These are phyloP conservation scores for Phytophthora hibernalis DNA, from an alignment of 352 stramenopile genomes.

Conservation along the genomic window DNA sequence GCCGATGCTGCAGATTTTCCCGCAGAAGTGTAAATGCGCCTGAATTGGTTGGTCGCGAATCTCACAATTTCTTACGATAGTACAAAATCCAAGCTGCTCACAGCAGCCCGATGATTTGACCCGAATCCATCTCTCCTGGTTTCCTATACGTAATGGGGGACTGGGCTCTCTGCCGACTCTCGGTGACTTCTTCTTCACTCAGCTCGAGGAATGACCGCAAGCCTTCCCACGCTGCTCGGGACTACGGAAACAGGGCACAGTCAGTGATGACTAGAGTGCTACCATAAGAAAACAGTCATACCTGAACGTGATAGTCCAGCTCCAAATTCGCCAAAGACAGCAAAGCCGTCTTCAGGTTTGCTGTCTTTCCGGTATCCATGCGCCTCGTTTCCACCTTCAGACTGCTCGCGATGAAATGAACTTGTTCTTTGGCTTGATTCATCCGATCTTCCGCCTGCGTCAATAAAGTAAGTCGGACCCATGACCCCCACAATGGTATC, in stretches of 20 bases:
- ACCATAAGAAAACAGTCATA: slow-evolving; percentile 22
- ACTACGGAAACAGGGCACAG: slow-evolving; percentile 40
- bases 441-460: slow-evolving; percentile 82
- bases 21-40: slow-evolving; percentile 34
- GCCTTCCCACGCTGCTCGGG: slow-evolving; percentile 75
- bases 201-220: slow-evolving; percentile 70
- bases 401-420: slow-evolving; percentile 89
- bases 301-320: slow-evolving; percentile 83
- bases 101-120: slow-evolving; percentile 76
- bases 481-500: neutral
- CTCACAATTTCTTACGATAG: slow-evolving; percentile 22
- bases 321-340: slow-evolving; percentile 81
- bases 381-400: slow-evolving; percentile 86
- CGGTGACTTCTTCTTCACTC: slow-evolving; percentile 62
- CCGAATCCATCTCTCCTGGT: slow-evolving; percentile 71
- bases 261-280: slow-evolving; percentile 12
- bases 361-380: slow-evolving; percentile 83
- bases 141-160: slow-evolving; percentile 65
- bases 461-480: slow-evolving; percentile 1
- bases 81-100: slow-evolving; percentile 37
- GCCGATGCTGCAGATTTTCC: slow-evolving; percentile 28
- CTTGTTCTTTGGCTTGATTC: slow-evolving; percentile 88
- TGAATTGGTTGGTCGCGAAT: slow-evolving; percentile 7
- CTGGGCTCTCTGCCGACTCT: slow-evolving; percentile 61
- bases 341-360: slow-evolving; percentile 81